Conservation (phyloP, 2,329 filamentous ascomycete species). For the Geosmithia flava region DNA sequence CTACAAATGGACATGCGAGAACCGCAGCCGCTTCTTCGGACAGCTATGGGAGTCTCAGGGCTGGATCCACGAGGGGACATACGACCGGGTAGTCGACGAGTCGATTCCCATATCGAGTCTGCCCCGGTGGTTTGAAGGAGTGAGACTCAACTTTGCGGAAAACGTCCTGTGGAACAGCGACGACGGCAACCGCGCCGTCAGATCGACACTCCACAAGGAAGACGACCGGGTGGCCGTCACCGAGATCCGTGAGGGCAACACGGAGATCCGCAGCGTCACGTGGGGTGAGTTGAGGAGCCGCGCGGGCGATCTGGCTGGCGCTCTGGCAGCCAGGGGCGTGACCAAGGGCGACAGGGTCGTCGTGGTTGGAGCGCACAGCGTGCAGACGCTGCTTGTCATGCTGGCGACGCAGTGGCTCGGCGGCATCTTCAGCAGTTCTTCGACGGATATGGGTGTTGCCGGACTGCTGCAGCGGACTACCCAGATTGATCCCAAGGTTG, state of each 20-base stretch:
- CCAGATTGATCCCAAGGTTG: slow-evolving; percentile 60
- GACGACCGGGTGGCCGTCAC: slow-evolving; percentile 59
- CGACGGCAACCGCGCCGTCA: slow-evolving; percentile 20
- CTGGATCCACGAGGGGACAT: slow-evolving; percentile 51
- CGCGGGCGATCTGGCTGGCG: slow-evolving; percentile 48
- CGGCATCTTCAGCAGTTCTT: slow-evolving; percentile 62
- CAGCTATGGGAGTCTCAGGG: slow-evolving; percentile 47
- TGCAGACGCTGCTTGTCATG: slow-evolving; percentile 62
- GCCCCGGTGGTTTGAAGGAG: slow-evolving; percentile 66
- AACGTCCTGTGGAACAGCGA: slow-evolving; percentile 57
- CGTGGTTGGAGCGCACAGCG: slow-evolving; percentile 60
- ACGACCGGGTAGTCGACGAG: slow-evolving; percentile 54
- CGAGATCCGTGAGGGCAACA: slow-evolving; percentile 57
- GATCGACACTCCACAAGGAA: slow-evolving; percentile 50
- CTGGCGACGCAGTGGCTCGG: slow-evolving; percentile 60
- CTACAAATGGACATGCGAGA: slow-evolving; percentile 53
- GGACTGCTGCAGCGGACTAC: slow-evolving; percentile 63
- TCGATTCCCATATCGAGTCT: slow-evolving; percentile 55
- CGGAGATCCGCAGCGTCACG: slow-evolving; percentile 41
- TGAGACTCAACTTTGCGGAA: slow-evolving; percentile 66
- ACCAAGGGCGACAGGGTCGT: slow-evolving; percentile 62
- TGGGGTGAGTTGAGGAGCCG: slow-evolving; percentile 54
- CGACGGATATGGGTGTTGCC: slow-evolving; percentile 73
- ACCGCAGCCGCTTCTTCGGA: slow-evolving; percentile 52
- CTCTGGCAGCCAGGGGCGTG: slow-evolving; percentile 55